Evolutionary conservation across 129 eudicot species (phyloP).

Genomic region (Kitagawia praeruptora): DNA sequence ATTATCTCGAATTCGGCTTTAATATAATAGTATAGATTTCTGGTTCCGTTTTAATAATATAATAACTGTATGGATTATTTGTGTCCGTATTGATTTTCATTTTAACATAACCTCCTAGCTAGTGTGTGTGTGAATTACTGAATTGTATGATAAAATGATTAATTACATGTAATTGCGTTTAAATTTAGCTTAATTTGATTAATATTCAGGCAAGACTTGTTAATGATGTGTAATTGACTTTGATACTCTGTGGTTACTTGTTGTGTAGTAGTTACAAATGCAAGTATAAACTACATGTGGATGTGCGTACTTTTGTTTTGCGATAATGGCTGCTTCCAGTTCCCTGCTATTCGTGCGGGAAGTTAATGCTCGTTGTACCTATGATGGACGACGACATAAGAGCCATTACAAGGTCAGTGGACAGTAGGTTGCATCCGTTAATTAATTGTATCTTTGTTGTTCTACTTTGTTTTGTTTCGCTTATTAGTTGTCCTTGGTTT

Average conservation of each 20-base stretch:
- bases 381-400: constrained; percentile 16
- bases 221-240: background rate
- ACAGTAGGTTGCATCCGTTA: constrained; percentile 7
- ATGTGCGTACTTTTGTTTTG: constrained; percentile 11
- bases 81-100: too few relatives aligned
- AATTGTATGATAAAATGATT: background rate
- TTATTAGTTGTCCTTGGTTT: background rate
- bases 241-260: constrained; percentile 1
- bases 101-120: too few relatives aligned
- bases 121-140: too few relatives aligned
- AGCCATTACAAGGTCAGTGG: constrained; percentile 39
- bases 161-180: background rate
- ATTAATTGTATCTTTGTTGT: background rate
- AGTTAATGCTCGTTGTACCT: constrained; percentile 21
- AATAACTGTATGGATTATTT: too few relatives aligned
- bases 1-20: too few relatives aligned
- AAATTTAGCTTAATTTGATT: background rate
- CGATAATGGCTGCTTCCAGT: constrained; percentile 46
- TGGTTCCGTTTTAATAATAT: too few relatives aligned
- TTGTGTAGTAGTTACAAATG: constrained; percentile 19
- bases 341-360: constrained; percentile 45
- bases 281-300: constrained; percentile 12
- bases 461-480: background rate
- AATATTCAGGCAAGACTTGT: background rate
- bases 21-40: too few relatives aligned